Evolutionary conservation across 495 filamentous ascomycete species (phyloP), one percentile per base, ranked within the genome.

Genomic region (Staphylotrichum tortipilum): DNA sequence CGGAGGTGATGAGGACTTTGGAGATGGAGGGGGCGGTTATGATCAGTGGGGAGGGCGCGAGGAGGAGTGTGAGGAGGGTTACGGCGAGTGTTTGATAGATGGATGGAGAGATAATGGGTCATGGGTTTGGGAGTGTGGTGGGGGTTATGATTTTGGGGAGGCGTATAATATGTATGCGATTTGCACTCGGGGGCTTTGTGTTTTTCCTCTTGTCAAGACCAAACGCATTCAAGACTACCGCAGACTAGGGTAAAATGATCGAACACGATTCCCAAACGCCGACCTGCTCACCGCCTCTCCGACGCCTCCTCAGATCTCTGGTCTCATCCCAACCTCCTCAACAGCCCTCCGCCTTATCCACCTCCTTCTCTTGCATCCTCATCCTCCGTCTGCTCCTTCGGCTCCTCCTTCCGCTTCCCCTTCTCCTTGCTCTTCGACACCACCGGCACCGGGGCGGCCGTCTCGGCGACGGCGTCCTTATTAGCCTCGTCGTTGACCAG

Each of bases 1-100:
- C 75, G 1, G 89, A 95, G 64, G 85, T 81, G 10, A 75, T 96
- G 55, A 75, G 84, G 53, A 70, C 75, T 7, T 65, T 96, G 52
- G 90, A 97, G 73, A 78, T 83, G 53, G 92, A 97, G 69, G 92
- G 94, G 3, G 63, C 76, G 15, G 74, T 96, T 45, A 84, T 83
- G 71, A 76, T 97, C 33, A 75, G 74, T 37, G 94, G 94, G 4
- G 91, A 97, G 57, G 92, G 91, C 9, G 71, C 84, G 18, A 80
- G 91, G 57, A 88, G 79, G 71, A 85, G 67, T 51, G 85, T 98
- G 51, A 80, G 91, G 62, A 83, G 89, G 59, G 78, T 91, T 49
- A 83, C 73, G 18, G 64, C 64, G 29, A 64, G 64, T 50, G 63
- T 66, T 42, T 74, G 47, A 54, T 41, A 21, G 34, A 49, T 18